Evolutionary conservation across 1,139 yeast genomes (phyloP), one percentile per base, ranked within the genome.

Genomic region (Debaryomyces sp.): DNA sequence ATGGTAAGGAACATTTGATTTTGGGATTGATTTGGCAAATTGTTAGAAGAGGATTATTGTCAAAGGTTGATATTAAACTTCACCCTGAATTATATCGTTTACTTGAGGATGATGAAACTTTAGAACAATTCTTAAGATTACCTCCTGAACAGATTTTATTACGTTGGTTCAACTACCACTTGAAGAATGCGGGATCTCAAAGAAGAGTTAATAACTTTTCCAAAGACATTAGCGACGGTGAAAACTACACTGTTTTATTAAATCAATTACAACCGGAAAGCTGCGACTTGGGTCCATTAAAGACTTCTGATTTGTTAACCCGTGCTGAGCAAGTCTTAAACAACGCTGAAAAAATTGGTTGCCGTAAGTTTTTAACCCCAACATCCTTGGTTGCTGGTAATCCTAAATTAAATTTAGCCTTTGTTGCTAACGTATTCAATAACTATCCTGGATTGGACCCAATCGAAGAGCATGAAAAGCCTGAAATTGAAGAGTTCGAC

Each of bases 21-120:
- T 77, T 94, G 58, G 99, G 99, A 51, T 81, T 95, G 52, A 92
- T 94, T 60, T 94, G 99, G 99, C 99, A 94, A 75, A 88, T 95
- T 60, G 95, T 94, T 59, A 87, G 99, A 71, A 85, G 97, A 70
- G 99, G 99, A 42, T 77, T 94, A 64, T 83, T 94, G 60, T 82
- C 95, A 56, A 94, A 94, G 72, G 96, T 94, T 64, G 99, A 95
- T 68, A 94, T 94, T 67, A 92, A 94, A 69, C 77, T 87, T 54
- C 99, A 94, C 63, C 99, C 99, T 4, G 99, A 94, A 70, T 80
- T 94, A 66, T 94, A 95, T 73, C 87, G 99, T 60, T 75, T 94
- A 54, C 78, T 94, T 56, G 97, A 91, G 66, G 98, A 94, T 40
- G 99, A 94, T 66, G 99, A 94, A 71, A 94, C 98, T 38, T 78